Percentiles rank a stretch among this genome's conserved stretches.
Evolutionary conservation across 1,284 basidiomycete species (phyloP).

Genomic region (Porogramme epimiltina): DNA sequence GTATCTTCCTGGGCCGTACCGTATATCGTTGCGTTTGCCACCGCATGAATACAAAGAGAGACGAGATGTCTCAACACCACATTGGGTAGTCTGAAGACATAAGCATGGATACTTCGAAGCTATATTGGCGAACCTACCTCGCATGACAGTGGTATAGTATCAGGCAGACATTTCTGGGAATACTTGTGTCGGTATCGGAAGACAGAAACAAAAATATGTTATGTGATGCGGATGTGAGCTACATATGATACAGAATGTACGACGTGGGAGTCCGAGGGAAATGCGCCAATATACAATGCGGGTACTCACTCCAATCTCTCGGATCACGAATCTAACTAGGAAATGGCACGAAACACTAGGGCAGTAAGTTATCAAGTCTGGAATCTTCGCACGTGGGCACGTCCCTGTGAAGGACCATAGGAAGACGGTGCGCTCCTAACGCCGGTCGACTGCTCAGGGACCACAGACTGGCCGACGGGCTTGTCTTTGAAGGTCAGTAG

Average conservation of each 20-base stretch:
- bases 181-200: too few species aligned
- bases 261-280: neutral
- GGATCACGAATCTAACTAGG: neutral
- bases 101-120: too few species aligned
- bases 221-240: neutral
- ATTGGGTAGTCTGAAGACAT: too few species aligned
- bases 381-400: constrained; percentile 12
- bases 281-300: constrained; percentile 3
- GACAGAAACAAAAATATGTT: neutral
- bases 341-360: neutral
- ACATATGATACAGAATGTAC: constrained; percentile 9
- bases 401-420: constrained; percentile 1
- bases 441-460: constrained; percentile 22
- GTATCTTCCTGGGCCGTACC: too few species aligned
- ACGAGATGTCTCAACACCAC: too few species aligned
- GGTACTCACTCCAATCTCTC: neutral
- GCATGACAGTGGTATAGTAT: too few species aligned
- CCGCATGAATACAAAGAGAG: too few species aligned
- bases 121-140: too few species aligned
- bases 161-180: too few species aligned
- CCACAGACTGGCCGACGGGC: constrained; percentile 39
- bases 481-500: constrained; percentile 76
- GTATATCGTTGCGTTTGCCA: too few species aligned
- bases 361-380: constrained; percentile 9
- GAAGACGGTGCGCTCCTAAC: constrained; percentile 4